These are phyloP conservation scores for Saccharomycopsis sp. DNA, from an alignment of 805 yeast genomes.

Conservation along the genomic window DNA sequence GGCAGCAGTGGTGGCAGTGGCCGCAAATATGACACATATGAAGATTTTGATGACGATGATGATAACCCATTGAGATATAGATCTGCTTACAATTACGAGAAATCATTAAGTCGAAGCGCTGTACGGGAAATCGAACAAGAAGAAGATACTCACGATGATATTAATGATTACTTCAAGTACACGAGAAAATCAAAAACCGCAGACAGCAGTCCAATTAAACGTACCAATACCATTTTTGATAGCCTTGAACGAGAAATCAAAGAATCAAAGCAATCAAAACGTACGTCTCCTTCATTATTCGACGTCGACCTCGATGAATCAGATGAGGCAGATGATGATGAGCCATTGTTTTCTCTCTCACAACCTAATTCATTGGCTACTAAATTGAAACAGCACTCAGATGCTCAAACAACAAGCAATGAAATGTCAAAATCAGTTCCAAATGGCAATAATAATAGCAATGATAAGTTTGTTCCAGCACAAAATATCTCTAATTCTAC, in stretches of 20 bases:
- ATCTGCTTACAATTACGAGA: slow-evolving; percentile 20
- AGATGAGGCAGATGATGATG: slow-evolving; percentile 2
- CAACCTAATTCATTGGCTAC: slow-evolving; percentile 19
- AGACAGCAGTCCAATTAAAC: slow-evolving; percentile 1
- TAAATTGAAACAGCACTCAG: slow-evolving; percentile 12
- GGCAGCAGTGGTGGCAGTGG: neutral
- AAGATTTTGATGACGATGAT: slow-evolving; percentile 1
- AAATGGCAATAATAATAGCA: neutral
- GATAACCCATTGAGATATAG: slow-evolving; percentile 10
- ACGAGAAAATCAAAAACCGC: slow-evolving; percentile 1
- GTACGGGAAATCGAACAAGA: neutral
- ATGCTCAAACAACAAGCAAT: neutral
- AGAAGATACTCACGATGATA: neutral
- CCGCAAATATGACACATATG: neutral
- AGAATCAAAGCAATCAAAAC: neutral
- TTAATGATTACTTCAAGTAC: slow-evolving; percentile 1
- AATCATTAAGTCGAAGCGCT: slow-evolving; percentile 10
- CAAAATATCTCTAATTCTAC: slow-evolving; percentile 17
- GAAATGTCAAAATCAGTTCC: slow-evolving; percentile 14
- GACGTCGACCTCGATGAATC: slow-evolving; percentile 1
- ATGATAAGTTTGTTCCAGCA: slow-evolving; percentile 7
- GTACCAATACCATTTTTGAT: slow-evolving; percentile 19
- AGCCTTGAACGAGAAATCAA: slow-evolving; percentile 12
- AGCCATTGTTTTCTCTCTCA: slow-evolving; percentile 16
- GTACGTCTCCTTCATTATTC: slow-evolving; percentile 6